Evolutionary conservation across 768 basidiomycete genomes (phyloP), one percentile per base, ranked within the genome.

Genomic region (Lactarius indigo): DNA sequence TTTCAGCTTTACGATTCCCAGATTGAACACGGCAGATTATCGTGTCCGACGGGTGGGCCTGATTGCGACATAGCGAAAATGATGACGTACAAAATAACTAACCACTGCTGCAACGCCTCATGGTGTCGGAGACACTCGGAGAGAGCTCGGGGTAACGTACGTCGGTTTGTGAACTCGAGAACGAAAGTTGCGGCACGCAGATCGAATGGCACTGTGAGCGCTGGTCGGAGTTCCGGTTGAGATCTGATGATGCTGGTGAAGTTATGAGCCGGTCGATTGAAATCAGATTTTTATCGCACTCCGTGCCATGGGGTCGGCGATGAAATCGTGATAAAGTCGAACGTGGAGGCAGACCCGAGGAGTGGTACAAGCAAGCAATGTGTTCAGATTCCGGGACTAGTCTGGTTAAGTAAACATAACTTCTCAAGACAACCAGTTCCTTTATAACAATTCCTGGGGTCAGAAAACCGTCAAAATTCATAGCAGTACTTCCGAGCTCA

Each of bases 391-490:
- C 60, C 15, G 30, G 56, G 47, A 35, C 35, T 37, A 8, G 55
- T 37, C 31, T 56, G 20, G 28, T 28, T 41, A 41, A 41, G 44
- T 50, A 50, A 50, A 28, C 50, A 28, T 26, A 52, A 23, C 26
- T 28, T 23, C 50, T 52, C 13, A 8, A 47, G 26, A 15, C 50
- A 7, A 17, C 50, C 26, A 28, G 50, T 26, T 50, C 2, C 23
- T 28, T 50, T 28, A 13, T 52, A 15, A 52, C 26, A 15, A 52
- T 52, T 28, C 26, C 44, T 18, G 37, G 33, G 7, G 50, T 28
- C 71, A 72, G 7, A 79, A 67, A 26, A n/a, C n/a, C n/a, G n/a
- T n/a, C n/a, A 50, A 50, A 13, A 47, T 20, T 47, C 44, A 23
- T 26, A 52, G 50, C 26, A 6, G 26, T 26, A 2, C 12, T 52